phyloP scores from a whole-genome alignment of 1,284 basidiomycete genomes.

The Xanthoconium separans region DNA sequence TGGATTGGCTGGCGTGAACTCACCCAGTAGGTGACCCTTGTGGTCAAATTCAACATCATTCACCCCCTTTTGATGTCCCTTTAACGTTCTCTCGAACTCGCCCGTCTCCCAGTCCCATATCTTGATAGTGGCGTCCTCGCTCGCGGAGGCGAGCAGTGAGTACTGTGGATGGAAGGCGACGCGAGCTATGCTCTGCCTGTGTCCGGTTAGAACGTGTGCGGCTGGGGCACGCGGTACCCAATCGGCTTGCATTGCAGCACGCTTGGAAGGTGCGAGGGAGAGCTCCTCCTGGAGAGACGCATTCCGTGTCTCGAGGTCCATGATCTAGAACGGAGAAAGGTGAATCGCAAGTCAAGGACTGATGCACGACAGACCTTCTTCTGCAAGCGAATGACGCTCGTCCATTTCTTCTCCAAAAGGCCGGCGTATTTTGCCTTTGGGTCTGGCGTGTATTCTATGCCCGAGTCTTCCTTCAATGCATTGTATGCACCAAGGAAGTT shows the following conservation, averaged over 20 bases:
- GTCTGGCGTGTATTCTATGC: conserved; percentile 71
- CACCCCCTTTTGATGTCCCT: conserved; percentile 89
- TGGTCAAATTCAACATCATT: conserved; percentile 87
- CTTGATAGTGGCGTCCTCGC: conserved; percentile 87
- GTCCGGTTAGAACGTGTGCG: conserved; percentile 77
- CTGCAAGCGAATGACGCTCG: conserved; percentile 87
- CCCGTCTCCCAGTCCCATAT: conserved; percentile 97
- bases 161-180: conserved; percentile 89
- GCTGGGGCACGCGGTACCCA: conserved; percentile 85
- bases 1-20: conserved; percentile 25
- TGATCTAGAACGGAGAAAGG: conserved; percentile 55
- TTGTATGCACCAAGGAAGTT: conserved; percentile 65
- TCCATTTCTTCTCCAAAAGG: conserved; percentile 94
- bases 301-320: conserved; percentile 83
- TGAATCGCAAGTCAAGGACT: conserved; percentile 15
- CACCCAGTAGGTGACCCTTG: conserved; percentile 79
- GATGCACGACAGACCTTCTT: conserved; percentile 66
- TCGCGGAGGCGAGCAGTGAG: conserved; percentile 80
- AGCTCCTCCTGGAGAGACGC: conserved; percentile 78
- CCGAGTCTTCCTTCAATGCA: conserved; percentile 59
- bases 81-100: conserved; percentile 88
- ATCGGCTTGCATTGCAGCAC: conserved; percentile 58
- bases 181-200: conserved; percentile 74
- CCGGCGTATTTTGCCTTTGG: conserved; percentile 83
- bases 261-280: conserved; percentile 57